Evolutionary conservation across 257 asterid species (phyloP).

Genomic region (Solanum clarkiae): DNA sequence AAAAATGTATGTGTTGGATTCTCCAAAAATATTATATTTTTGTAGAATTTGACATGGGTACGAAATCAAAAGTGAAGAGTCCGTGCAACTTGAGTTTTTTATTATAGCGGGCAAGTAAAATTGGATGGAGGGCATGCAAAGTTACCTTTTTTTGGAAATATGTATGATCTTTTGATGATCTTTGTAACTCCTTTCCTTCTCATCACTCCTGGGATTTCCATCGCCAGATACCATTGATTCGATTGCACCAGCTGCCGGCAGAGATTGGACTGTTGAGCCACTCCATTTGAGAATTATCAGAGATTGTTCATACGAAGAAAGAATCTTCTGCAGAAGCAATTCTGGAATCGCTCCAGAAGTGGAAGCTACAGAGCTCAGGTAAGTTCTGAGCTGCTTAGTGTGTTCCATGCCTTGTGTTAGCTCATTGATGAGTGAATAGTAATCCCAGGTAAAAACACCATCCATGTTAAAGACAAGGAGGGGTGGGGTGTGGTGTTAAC

Average conservation of each 20-base stretch:
- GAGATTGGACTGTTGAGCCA: conserved; percentile 15
- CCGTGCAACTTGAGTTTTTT: no score
- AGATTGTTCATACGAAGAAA: conserved; percentile 62
- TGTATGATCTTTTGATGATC: conserved; percentile 16
- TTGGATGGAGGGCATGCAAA: rapidly evolving
- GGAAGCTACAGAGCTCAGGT: conserved; percentile 22
- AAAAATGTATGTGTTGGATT: no score
- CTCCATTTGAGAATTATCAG: conserved; percentile 53
- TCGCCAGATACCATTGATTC: conserved; percentile 31
- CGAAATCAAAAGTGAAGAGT: no score
- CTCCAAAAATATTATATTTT: no score
- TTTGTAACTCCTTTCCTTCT: conserved; percentile 10
- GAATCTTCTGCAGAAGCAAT: conserved; percentile 48
- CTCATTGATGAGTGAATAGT: conserved; percentile 35
- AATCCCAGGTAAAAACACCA: conserved; percentile 23
- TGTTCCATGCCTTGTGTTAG: conserved; percentile 68
- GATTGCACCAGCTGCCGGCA: conserved; percentile 7
- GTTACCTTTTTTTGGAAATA: conserved; percentile 48
- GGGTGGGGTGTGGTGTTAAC: neutral
- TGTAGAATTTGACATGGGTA: no score
- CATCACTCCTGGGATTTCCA: conserved; percentile 41
- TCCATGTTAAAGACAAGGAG: conserved; percentile 25
- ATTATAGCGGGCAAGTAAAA: neutral
- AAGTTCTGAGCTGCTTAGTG: conserved; percentile 55
- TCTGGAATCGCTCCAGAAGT: conserved; percentile 25